Percentiles rank a stretch among this genome's conserved stretches.
Conservation (phyloP, 2,329 filamentous ascomycete species). For the Epichloe gansuensis region DNA sequence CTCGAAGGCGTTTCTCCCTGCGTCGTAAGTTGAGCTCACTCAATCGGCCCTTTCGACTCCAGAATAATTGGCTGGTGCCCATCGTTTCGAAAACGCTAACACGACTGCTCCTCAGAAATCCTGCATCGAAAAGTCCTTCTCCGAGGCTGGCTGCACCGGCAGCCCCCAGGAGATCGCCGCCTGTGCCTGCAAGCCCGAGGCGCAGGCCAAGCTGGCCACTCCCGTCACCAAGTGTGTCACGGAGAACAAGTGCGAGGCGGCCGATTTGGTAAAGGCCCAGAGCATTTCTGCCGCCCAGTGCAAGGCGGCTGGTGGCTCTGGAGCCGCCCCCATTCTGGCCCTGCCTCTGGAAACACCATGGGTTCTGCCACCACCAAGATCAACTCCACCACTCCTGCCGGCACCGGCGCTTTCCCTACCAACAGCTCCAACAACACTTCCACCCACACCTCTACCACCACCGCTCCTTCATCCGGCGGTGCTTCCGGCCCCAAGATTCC, state of each 20-base stretch:
- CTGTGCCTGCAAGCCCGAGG: slow-evolving; percentile 29
- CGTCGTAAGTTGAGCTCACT: slow-evolving; percentile 23
- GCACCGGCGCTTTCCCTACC: slow-evolving; percentile 5
- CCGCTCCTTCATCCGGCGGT: slow-evolving; percentile 7
- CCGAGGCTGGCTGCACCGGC: slow-evolving; percentile 9
- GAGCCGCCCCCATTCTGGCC: not conserved
- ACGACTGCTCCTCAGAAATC: slow-evolving; percentile 10
- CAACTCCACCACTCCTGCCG: slow-evolving; percentile 2
- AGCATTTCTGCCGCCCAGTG: slow-evolving; percentile 20
- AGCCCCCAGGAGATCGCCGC: slow-evolving; percentile 8
- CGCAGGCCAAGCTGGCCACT: slow-evolving; percentile 19
- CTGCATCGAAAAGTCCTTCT: slow-evolving; percentile 25
- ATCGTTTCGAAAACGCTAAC: not conserved
- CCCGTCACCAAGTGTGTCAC: slow-evolving; percentile 21
- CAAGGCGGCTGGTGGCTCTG: slow-evolving; percentile 8
- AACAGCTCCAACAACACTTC: slow-evolving; percentile 1
- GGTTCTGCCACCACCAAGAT: not conserved
- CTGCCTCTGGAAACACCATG: not conserved
- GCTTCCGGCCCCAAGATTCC: not conserved
- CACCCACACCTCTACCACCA: slow-evolving; percentile 2
- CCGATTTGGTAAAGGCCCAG: slow-evolving; percentile 21
- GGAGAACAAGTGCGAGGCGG: slow-evolving; percentile 19
- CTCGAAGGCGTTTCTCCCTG: slow-evolving; percentile 24
- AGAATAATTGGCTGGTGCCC: too few species aligned
- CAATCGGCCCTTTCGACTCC: too few species aligned